A percentile compares a stretch with the other conserved stretches of the same genome.
These are phyloP conservation scores for Lathyrus aphaca DNA, from an alignment of 306 rosid species.

Conservation along the genomic window DNA sequence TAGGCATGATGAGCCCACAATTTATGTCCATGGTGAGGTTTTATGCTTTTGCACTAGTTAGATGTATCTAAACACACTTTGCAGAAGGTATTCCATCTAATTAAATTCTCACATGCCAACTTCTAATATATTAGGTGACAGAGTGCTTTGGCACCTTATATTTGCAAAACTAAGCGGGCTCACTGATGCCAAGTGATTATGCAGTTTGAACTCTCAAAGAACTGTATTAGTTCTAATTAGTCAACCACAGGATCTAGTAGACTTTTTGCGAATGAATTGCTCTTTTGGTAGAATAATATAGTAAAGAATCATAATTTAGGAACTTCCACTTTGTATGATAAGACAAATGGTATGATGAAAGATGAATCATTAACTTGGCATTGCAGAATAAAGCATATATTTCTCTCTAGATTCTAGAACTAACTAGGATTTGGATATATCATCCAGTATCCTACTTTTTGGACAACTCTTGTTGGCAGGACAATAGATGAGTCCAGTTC, in stretches of 20 bases:
- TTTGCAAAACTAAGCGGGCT: background rate
- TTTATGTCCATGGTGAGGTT: constrained; percentile 54
- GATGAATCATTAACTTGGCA: constrained; percentile 5
- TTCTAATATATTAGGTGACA: constrained; percentile 13
- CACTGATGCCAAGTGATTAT: constrained; percentile 14
- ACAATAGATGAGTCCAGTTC: constrained; percentile 7
- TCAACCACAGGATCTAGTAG: constrained; percentile 2
- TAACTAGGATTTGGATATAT: constrained; percentile 22
- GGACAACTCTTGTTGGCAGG: background rate
- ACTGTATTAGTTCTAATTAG: background rate
- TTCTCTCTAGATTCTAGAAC: constrained; percentile 22
- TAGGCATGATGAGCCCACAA: constrained; percentile 58
- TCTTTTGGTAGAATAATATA: constrained; percentile 16
- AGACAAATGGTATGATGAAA: constrained; percentile 24
- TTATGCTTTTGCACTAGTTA: constrained; percentile 26
- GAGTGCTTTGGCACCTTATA: background rate
- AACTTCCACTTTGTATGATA: constrained; percentile 10
- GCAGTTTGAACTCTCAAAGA: constrained; percentile 19
- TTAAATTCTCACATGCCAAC: background rate
- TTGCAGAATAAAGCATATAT: constrained; percentile 15
- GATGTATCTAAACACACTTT: constrained; percentile 22
- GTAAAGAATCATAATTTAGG: constrained; percentile 10
- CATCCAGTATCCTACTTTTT: constrained; percentile 15
- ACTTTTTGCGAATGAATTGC: constrained; percentile 1
- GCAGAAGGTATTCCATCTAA: constrained; percentile 10